phyloP scores from a whole-genome alignment of 2,329 filamentous ascomycete species.

The Pyrenophora graminea region DNA sequence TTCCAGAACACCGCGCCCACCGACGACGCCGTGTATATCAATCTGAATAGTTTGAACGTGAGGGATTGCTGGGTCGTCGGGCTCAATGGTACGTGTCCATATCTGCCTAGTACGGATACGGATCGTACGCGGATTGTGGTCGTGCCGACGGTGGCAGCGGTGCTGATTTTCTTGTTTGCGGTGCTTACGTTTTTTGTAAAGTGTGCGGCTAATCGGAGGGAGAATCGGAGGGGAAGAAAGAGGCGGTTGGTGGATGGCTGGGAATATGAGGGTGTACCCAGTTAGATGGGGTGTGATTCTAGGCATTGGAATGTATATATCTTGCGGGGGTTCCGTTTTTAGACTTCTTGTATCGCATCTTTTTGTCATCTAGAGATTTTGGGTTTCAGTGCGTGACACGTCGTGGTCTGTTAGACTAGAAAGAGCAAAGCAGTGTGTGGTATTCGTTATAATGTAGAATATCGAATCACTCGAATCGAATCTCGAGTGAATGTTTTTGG shows the following conservation, averaged over 20 bases:
- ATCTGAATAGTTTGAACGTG: slow-evolving; percentile 64
- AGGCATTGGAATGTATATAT: too few relatives aligned
- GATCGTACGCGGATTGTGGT: slow-evolving; percentile 56
- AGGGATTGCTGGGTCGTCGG: slow-evolving; percentile 64
- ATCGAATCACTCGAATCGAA: too few relatives aligned
- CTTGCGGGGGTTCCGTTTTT: too few relatives aligned
- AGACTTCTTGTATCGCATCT: too few relatives aligned
- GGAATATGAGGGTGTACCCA: slow-evolving; percentile 71
- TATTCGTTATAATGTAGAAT: too few relatives aligned
- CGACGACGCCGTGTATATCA: slow-evolving; percentile 55
- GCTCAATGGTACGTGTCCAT: slow-evolving; percentile 62
- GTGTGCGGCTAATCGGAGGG: slow-evolving; percentile 64
- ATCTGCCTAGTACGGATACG: slow-evolving; percentile 51
- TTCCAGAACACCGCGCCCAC: slow-evolving; percentile 15
- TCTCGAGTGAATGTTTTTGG: too few relatives aligned
- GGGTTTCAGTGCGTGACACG: too few relatives aligned
- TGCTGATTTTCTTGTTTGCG: slow-evolving; percentile 66
- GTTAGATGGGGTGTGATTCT: slow-evolving; percentile 15
- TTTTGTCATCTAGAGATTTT: too few relatives aligned
- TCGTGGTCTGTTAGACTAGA: too few relatives aligned
- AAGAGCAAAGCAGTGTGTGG: too few relatives aligned
- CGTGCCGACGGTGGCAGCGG: slow-evolving; percentile 64
- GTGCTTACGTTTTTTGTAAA: slow-evolving; percentile 67
- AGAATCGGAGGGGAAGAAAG: slow-evolving; percentile 56
- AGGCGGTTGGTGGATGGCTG: slow-evolving; percentile 57